phyloP scores from a whole-genome alignment of 192 early-diverging fungal species.

The Physocladia obscura region DNA sequence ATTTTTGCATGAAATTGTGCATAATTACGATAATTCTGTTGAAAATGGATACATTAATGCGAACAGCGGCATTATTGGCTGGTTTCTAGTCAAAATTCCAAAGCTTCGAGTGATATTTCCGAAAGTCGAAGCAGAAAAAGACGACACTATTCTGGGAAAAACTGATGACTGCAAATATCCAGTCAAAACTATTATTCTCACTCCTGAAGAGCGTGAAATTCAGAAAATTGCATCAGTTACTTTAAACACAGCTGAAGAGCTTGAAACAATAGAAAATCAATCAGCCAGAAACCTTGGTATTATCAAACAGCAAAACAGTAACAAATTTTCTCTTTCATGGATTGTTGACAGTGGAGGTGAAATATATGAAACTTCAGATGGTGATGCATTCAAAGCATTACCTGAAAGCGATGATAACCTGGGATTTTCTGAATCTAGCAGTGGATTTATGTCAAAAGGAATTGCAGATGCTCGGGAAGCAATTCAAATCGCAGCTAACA shows the following conservation, averaged over 20 bases:
- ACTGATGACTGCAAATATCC: not conserved
- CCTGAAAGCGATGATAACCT: not conserved
- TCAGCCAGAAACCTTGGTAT: not conserved
- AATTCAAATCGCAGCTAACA: not conserved
- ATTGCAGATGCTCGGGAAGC: not conserved
- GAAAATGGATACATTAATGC: conserved; percentile 2
- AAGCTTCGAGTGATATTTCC: conserved; percentile 2
- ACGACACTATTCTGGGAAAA: not conserved
- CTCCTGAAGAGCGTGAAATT: not conserved
- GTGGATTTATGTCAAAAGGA: not conserved
- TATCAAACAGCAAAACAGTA: not conserved
- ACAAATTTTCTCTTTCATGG: not conserved
- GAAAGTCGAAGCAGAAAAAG: not conserved
- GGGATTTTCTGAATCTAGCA: not conserved
- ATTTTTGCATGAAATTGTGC: conserved; percentile 9
- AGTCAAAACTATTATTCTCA: not conserved
- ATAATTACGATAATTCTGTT: not conserved
- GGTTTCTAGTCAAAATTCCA: not conserved
- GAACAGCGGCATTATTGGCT: not conserved
- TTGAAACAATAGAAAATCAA: not conserved
- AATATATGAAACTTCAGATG: not conserved
- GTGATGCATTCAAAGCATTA: not conserved
- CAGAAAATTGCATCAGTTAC: not conserved
- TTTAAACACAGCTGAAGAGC: not conserved
- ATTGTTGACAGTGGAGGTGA: conserved; percentile 2